These are phyloP conservation scores for Elaeis oleifera DNA, from an alignment of 202 grass and related monocot genomes.

Conservation along the genomic window DNA sequence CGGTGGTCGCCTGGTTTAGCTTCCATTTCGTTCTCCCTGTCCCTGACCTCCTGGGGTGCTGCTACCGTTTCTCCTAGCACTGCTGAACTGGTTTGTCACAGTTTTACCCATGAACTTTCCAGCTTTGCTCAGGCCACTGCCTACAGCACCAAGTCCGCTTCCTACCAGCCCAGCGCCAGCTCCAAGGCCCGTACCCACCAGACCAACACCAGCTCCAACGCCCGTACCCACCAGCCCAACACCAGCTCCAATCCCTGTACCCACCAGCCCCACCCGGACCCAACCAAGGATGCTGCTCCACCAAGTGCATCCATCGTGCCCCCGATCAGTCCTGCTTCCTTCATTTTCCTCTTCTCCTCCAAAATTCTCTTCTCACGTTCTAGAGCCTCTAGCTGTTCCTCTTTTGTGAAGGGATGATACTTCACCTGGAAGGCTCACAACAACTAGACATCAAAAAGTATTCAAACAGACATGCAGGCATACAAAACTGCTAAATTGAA, in stretches of 20 bases:
- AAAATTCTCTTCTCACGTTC: slow-evolving; percentile 67
- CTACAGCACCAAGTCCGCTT: slow-evolving; percentile 59
- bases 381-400: slow-evolving; percentile 60
- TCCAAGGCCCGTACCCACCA: slow-evolving; percentile 49
- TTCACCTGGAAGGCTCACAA: slow-evolving; percentile 34
- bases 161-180: slow-evolving; percentile 29
- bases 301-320: slow-evolving; percentile 48
- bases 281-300: slow-evolving; percentile 51
- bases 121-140: slow-evolving; percentile 63
- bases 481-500: too few species aligned
- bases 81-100: slow-evolving; percentile 65
- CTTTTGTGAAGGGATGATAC: slow-evolving; percentile 70
- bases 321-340: slow-evolving; percentile 51
- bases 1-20: neutral
- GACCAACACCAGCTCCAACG: slow-evolving; percentile 31
- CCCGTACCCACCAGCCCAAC: slow-evolving; percentile 19
- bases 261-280: slow-evolving; percentile 51
- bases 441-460: neutral
- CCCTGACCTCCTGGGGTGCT: slow-evolving; percentile 25
- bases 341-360: slow-evolving; percentile 64
- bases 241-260: slow-evolving; percentile 25
- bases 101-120: slow-evolving; percentile 68
- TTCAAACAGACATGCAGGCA: neutral
- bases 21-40: slow-evolving; percentile 3
- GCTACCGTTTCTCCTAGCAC: slow-evolving; percentile 54